These are phyloP conservation scores for Hypoxylon intermedium DNA, from an alignment of 495 filamentous ascomycete genomes.

Conservation along the genomic window DNA sequence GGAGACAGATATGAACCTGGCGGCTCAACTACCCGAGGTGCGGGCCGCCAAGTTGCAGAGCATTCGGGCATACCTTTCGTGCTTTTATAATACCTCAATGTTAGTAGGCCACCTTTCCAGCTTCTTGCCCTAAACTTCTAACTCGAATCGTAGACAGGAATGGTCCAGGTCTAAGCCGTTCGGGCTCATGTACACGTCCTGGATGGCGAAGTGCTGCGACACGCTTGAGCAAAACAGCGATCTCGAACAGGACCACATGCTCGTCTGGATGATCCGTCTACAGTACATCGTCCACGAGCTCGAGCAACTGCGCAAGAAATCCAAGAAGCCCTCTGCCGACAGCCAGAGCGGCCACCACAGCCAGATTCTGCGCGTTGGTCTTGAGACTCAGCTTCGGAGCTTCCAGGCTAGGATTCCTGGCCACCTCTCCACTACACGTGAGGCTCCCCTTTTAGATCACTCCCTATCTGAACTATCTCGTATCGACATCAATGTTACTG, in stretches of 20 bases:
- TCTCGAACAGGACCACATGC: constrained; percentile 44
- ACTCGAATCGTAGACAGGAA: constrained; percentile 34
- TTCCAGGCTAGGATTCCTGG: constrained; percentile 47
- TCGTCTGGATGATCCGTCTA: constrained; percentile 51
- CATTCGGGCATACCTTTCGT: constrained; percentile 50
- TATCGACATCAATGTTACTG: background rate
- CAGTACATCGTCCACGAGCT: constrained; percentile 50
- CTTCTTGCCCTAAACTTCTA: background rate
- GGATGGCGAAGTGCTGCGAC: constrained; percentile 46
- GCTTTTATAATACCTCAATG: constrained; percentile 48
- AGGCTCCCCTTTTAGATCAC: background rate
- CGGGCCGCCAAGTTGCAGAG: constrained; percentile 40
- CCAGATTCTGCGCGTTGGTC: constrained; percentile 49
- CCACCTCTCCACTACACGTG: constrained; percentile 32
- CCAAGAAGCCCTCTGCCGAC: constrained; percentile 27
- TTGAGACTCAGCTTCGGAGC: constrained; percentile 50
- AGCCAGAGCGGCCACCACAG: constrained; percentile 47
- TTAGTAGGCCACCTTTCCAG: constrained; percentile 28
- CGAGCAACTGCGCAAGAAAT: constrained; percentile 35
- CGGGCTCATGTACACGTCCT: constrained; percentile 40
- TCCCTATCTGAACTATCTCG: background rate
- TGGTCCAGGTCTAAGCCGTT: constrained; percentile 44
- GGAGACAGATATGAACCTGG: constrained; percentile 38
- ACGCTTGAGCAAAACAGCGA: constrained; percentile 42
- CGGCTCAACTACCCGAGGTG: constrained; percentile 2